These are phyloP conservation scores for Leishmania tropica DNA, from an alignment of 208 protist species.

Conservation along the genomic window DNA sequence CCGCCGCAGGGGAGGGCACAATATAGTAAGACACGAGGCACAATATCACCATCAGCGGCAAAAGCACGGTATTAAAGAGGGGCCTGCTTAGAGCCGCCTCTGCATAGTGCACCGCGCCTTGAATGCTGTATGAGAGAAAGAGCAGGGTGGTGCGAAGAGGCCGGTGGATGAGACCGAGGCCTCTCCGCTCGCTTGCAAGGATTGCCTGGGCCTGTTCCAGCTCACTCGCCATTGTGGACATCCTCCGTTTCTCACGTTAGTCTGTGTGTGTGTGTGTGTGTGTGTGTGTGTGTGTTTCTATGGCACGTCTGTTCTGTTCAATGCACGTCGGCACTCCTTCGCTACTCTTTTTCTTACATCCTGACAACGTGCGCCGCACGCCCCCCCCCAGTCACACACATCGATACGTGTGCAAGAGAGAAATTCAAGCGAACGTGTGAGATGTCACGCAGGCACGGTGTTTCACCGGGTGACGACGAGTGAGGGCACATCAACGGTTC, in stretches of 20 bases:
- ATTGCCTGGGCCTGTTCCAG: slow-evolving; percentile 38
- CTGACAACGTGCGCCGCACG: neutral
- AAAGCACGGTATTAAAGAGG: slow-evolving; percentile 32
- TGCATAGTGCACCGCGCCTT: slow-evolving; percentile 24
- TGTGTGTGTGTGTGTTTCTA: neutral
- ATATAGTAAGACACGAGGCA: slow-evolving; percentile 49
- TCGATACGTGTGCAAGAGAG: neutral
- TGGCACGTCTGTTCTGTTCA: neutral
- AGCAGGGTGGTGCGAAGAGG: slow-evolving; percentile 45
- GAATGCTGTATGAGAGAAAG: slow-evolving; percentile 32
- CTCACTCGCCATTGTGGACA: slow-evolving; percentile 7
- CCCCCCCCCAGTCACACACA: neutral
- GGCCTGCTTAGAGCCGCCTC: slow-evolving; percentile 28
- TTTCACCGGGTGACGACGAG: neutral
- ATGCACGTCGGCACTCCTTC: neutral
- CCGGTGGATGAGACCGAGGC: slow-evolving; percentile 42
- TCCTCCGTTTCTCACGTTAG: neutral
- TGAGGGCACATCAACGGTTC: neutral
- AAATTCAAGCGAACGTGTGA: no score
- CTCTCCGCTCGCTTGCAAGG: slow-evolving; percentile 41
- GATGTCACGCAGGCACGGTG: neutral
- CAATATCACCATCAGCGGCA: slow-evolving; percentile 43
- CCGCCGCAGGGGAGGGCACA: slow-evolving; percentile 35
- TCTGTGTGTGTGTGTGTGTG: neutral
- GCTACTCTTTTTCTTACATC: neutral